Conservation (phyloP, 1,284 basidiomycete species). For the Sporisorium sorghi region DNA sequence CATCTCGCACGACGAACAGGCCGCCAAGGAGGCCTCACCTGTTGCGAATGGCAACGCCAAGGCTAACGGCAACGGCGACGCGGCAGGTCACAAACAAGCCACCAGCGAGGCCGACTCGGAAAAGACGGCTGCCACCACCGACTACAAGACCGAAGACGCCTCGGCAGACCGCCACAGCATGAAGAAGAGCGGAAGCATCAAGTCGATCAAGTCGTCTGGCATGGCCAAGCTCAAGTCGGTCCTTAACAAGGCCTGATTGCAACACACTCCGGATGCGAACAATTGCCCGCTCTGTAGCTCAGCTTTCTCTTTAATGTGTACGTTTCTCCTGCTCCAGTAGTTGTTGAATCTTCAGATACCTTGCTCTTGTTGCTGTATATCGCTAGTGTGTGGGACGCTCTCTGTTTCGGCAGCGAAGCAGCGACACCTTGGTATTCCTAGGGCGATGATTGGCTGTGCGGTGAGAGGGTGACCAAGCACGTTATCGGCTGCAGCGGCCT, state of each 20-base stretch:
- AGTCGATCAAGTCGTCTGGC: constrained; percentile 28
- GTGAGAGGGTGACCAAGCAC: background rate
- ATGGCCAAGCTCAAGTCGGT: constrained; percentile 50
- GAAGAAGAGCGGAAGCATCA: constrained; percentile 33
- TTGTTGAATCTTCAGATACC: constrained; percentile 14
- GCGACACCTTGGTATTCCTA: background rate
- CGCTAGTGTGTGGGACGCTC: background rate
- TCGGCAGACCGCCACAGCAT: constrained; percentile 21
- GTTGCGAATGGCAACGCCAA: constrained; percentile 14
- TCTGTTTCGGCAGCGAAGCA: background rate
- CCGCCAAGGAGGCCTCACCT: constrained; percentile 21
- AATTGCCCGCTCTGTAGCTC: constrained; percentile 2
- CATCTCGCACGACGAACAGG: constrained; percentile 44
- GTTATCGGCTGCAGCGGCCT: constrained; percentile 4
- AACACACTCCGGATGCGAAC: no score
- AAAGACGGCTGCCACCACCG: constrained; percentile 29
- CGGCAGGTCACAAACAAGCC: background rate
- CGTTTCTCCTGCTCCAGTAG: constrained; percentile 1
- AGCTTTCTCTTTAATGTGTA: constrained; percentile 7
- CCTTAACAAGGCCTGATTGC: constrained; percentile 29
- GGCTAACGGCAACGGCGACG: constrained; percentile 9
- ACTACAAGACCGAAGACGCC: constrained; percentile 36
- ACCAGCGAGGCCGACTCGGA: constrained; percentile 7
- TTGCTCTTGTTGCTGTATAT: background rate
- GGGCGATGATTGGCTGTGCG: background rate